Conservation (phyloP, 2,329 filamentous ascomycete species). For the Akanthomyces dipterigenus region DNA sequence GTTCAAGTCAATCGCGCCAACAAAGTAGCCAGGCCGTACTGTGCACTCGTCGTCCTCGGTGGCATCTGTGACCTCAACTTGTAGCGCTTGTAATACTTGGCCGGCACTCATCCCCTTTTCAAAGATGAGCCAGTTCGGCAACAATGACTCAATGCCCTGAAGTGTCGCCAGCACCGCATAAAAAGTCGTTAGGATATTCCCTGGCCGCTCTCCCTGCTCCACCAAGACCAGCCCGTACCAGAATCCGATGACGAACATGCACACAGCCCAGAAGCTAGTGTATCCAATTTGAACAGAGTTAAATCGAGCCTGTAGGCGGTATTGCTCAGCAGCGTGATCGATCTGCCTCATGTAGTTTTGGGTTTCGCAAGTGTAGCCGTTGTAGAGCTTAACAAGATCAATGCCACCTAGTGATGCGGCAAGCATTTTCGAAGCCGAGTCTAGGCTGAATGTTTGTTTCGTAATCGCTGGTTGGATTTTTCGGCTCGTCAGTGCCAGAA, state of each 20-base stretch:
- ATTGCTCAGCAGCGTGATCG: constrained; percentile 52
- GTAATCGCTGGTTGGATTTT: constrained; percentile 60
- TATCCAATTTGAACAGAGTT: constrained; percentile 68
- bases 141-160: constrained; percentile 64
- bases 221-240: constrained; percentile 77
- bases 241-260: constrained; percentile 82
- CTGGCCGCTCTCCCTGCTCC: constrained; percentile 50
- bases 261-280: constrained; percentile 65
- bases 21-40: constrained; percentile 37
- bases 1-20: constrained; percentile 62
- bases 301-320: constrained; percentile 59
- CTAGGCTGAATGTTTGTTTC: constrained; percentile 60
- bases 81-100: constrained; percentile 47
- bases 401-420: constrained; percentile 66
- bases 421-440: constrained; percentile 63
- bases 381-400: constrained; percentile 81
- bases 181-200: constrained; percentile 74
- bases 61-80: constrained; percentile 21
- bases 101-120: constrained; percentile 75
- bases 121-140: constrained; percentile 71
- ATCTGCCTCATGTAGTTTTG: constrained; percentile 57
- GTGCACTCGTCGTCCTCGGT: not conserved
- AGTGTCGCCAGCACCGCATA: constrained; percentile 74
- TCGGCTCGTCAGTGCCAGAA: constrained; percentile 54
- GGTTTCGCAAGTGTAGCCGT: constrained; percentile 64